Base-by-base conservation (phyloP, 164 flowering plant species). In the Magnolia sinica region DNA sequence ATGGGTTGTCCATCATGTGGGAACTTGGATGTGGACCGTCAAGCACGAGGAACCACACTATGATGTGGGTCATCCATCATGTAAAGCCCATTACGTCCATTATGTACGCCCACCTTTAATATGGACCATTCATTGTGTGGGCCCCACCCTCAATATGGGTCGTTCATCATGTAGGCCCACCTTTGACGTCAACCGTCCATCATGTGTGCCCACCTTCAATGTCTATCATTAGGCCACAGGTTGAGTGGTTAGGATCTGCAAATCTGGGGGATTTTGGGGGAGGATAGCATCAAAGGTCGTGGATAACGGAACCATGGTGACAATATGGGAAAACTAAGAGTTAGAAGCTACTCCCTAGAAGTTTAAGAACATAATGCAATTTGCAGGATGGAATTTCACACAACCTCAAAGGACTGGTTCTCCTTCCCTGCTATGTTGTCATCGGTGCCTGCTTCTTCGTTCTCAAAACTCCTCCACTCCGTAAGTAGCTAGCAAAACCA, bases 351-450 rank as follows among this genome's bases (percentile, higher is more conserved):
- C 24, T 64, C 16, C 59, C 8, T 55, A 6, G 3, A 55, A 55
- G 14, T 55, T 55, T 55, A 16, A 16, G 11, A 55, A 22, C 8
- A 58, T 50, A 18, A 49, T 8, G 61, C 22, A 9, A 8, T 55
- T 23, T 77, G 29, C 87, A 91, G 96, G 93, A 91, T 78, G 98
- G 98, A 65, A 89, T 89, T 37, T 93, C 96, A 24, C 93, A 93
- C 76, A 92, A 92, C 87, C 68, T 93, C 88, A 93, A 93, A 81
- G 98, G 98, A 74, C 70, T 88, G 66, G 82, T 88, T 83, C 95
- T 93, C 50, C 79, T 84, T 72, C 88, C 92, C 3, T 86, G 88
- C 81, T 93, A 93, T 76, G 7, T 84, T 16, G 83, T 86, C 4
- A 89, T 93, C 4, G 86, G 82, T 8, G 88, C 91, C 0, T 87